Evolutionary conservation across 1,139 yeast genomes (phyloP), one percentile per base, ranked within the genome.

Genomic region (Debaryomyces sp.): DNA sequence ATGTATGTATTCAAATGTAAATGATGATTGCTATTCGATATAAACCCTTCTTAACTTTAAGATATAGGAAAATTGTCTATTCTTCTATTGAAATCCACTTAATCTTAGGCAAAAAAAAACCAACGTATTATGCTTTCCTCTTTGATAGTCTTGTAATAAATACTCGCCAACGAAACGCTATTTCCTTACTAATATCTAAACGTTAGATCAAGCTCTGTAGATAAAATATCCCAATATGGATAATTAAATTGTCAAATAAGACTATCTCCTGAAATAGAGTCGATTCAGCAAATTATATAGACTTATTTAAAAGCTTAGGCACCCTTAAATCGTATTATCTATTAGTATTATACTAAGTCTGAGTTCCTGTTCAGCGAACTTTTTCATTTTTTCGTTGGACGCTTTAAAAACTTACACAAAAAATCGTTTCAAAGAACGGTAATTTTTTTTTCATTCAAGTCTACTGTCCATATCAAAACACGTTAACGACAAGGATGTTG

Each of bases 371-470:
- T 21, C 37, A 41, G 36, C 43, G 36, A 30, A 35, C 38, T 42
- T 42, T 33, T 34, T 24, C 23, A 34, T 33, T 42, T 35, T 42
- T 41, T 41, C 18, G 37, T 24, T 42, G 33, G 18, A 26, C 33
- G 15, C 10, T 24, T 15, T 18, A 18, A 30, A 32, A 44, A 38
- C 41, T 44, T 44, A 44, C 46, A 44, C 46, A 44, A 44, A 44
- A 38, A 29, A 32, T 17, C 22, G 21, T 18, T 36, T 23, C 15
- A 22, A 37, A 21, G 23, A 36, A 32, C 34, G 26, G 22, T 24
- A 13, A 17, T 44, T 44, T 44, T 44, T 44, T 44, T 36, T 27
- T 8, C 23, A 12, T 18, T 21, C n/a, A 15, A 10, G 9, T 30
- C 18, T 17, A 17, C 21, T 26, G 34, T 21, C 13, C 15, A 37